Evolutionary conservation across 768 basidiomycete genomes (phyloP).

Genomic region (Strobilomyces echinocephalus): DNA sequence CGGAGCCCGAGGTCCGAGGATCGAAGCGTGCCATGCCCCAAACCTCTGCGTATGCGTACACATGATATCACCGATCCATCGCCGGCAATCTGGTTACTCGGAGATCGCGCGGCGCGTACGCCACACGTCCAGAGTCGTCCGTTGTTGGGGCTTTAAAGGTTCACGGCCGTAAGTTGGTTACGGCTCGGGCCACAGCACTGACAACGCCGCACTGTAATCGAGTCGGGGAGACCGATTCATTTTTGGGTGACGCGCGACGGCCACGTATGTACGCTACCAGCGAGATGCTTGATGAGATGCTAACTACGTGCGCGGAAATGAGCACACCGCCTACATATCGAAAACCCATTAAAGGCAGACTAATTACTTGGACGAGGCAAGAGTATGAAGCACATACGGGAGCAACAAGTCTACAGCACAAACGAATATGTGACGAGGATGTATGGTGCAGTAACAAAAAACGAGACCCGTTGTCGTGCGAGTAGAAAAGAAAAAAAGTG

Average conservation of each 20-base stretch:
- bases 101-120: no score
- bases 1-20: no score
- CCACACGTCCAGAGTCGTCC: no score
- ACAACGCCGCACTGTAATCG: no score
- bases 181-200: no score
- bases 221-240: no score
- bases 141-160: no score
- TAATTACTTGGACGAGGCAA: constrained; percentile 16
- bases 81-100: no score
- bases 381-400: constrained; percentile 10
- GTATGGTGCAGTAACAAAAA: background rate
- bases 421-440: background rate
- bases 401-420: constrained; percentile 9
- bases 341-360: constrained; percentile 19
- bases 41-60: no score
- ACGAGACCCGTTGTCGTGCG: background rate
- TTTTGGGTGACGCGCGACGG: background rate
- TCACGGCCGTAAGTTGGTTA: no score
- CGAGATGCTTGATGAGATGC: background rate
- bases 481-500: background rate
- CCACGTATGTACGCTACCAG: background rate
- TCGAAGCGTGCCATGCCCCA: no score
- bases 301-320: background rate
- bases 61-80: no score
- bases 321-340: background rate